Evolutionary conservation across 2,329 filamentous ascomycete species (phyloP).

Genomic region (Hortaea werneckii): DNA sequence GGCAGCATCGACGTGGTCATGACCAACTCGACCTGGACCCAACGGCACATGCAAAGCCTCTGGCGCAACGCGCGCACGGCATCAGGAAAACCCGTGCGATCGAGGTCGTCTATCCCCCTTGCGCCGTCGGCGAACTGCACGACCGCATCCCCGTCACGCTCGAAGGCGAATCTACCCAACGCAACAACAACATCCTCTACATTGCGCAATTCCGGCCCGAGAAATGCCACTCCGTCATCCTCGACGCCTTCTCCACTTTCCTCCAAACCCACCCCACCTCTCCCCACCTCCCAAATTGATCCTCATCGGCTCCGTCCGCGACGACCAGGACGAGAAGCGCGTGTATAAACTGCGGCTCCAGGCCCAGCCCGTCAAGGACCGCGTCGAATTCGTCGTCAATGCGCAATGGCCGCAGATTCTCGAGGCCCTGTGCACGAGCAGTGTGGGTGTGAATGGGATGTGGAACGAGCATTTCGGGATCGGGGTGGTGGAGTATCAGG

Average conservation of each 20-base stretch:
- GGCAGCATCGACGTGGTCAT: constrained; percentile 84
- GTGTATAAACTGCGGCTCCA: constrained; percentile 84
- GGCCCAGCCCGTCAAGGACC: constrained; percentile 72
- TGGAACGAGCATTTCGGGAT: constrained; percentile 99
- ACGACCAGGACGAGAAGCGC: constrained; percentile 65
- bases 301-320: constrained; percentile 84
- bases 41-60: constrained; percentile 66
- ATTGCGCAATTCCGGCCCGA: constrained; percentile 96
- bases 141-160: constrained; percentile 60
- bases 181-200: constrained; percentile 70
- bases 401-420: constrained; percentile 82
- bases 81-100: constrained; percentile 46
- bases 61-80: constrained; percentile 54
- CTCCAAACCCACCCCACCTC: constrained; percentile 33
- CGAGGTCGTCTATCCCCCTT: constrained; percentile 79
- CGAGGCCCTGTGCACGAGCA: constrained; percentile 64
- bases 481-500: constrained; percentile 95
- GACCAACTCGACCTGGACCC: constrained; percentile 96
- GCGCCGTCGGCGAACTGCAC: constrained; percentile 77
- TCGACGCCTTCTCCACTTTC: constrained; percentile 75
- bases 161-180: constrained; percentile 47
- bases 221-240: constrained; percentile 84
- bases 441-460: constrained; percentile 92
- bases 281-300: constrained; percentile 53
- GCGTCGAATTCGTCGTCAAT: constrained; percentile 80